Percentiles rank a stretch among this genome's conserved stretches.
These are phyloP conservation scores for Quambalaria eucalypti DNA, from an alignment of 1,284 basidiomycete genomes.

Conservation along the genomic window DNA sequence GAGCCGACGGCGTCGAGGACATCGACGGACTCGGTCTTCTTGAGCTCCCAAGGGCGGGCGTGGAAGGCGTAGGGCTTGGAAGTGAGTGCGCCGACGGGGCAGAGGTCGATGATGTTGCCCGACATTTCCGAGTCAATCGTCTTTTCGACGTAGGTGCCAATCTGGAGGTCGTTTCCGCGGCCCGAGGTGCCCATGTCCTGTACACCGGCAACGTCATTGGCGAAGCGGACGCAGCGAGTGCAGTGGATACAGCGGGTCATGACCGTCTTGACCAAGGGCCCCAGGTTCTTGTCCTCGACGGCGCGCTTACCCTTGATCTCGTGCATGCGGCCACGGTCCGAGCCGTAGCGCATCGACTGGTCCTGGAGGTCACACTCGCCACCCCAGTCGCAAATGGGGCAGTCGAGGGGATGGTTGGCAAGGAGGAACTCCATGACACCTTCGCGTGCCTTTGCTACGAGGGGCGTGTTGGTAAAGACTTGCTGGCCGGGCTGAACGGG, in stretches of 20 bases:
- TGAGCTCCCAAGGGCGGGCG: conserved; percentile 95
- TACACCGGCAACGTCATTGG: conserved; percentile 96
- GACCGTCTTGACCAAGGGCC: conserved; percentile 94
- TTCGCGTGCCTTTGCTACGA: conserved; percentile 81
- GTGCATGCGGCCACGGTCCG: conserved; percentile 93
- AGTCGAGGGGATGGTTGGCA: conserved; percentile 94
- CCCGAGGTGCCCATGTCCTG: conserved; percentile 95
- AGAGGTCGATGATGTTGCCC: conserved; percentile 93
- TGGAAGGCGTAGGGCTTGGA: conserved; percentile 97
- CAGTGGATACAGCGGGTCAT: conserved; percentile 99
- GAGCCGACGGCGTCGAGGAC: conserved; percentile 97
- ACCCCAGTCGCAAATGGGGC: conserved; percentile 81
- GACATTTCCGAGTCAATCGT: conserved; percentile 95
- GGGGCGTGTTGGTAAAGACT: conserved; percentile 88
- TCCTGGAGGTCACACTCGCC: conserved; percentile 96
- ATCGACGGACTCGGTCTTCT: conserved; percentile 94
- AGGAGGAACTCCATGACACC: conserved; percentile 99
- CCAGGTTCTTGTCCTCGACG: conserved; percentile 95
- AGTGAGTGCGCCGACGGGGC: conserved; percentile 88
- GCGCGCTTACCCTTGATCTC: conserved; percentile 96
- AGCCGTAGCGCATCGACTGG: conserved; percentile 98
- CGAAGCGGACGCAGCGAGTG: conserved; percentile 96
- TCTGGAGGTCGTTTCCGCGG: conserved; percentile 95
- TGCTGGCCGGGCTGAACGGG: conserved; percentile 94
- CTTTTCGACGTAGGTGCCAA: conserved; percentile 96